Percentiles rank a stretch among this genome's conserved stretches.
Conservation (phyloP, 495 filamentous ascomycete species). For the Hypoxylon subgilvum region DNA sequence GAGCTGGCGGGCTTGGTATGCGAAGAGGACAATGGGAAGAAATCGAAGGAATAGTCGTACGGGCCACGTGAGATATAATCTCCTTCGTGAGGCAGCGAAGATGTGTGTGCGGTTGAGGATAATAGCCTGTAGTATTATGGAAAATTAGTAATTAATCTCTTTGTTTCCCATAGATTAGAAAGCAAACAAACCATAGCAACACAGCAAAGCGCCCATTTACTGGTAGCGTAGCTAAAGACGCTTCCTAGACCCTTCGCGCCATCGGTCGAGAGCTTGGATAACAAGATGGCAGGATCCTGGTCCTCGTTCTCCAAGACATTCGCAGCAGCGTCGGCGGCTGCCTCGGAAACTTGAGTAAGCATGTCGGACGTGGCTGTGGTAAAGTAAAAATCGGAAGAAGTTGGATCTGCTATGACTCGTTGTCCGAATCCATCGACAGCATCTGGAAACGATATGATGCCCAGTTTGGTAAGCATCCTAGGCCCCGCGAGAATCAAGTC, state of each 20-base stretch:
- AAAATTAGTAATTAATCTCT: slow-evolving; percentile 42
- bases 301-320: slow-evolving; percentile 35
- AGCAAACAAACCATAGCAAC: slow-evolving; percentile 63
- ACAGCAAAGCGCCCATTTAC: slow-evolving; percentile 90
- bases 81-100: slow-evolving; percentile 84
- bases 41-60: slow-evolving; percentile 75
- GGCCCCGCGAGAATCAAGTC: slow-evolving; percentile 67
- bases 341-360: slow-evolving; percentile 44
- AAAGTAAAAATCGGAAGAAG: slow-evolving; percentile 49
- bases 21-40: slow-evolving; percentile 75
- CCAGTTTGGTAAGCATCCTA: slow-evolving; percentile 67
- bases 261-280: slow-evolving; percentile 58
- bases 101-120: slow-evolving; percentile 90
- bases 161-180: slow-evolving; percentile 14
- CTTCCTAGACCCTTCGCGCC: slow-evolving; percentile 70
- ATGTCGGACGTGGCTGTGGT: slow-evolving; percentile 45
- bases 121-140: slow-evolving; percentile 57
- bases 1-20: slow-evolving; percentile 68
- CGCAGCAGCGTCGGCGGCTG: slow-evolving; percentile 35
- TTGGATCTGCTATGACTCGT: slow-evolving; percentile 64
- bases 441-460: slow-evolving; percentile 65
- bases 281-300: slow-evolving; percentile 48
- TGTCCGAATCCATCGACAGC: slow-evolving; percentile 67
- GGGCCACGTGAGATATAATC: slow-evolving; percentile 72
- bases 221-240: slow-evolving; percentile 88